Evolutionary conservation across 768 basidiomycete species (phyloP), one percentile per base, ranked within the genome.

Genomic region (Asterophora parasitica): DNA sequence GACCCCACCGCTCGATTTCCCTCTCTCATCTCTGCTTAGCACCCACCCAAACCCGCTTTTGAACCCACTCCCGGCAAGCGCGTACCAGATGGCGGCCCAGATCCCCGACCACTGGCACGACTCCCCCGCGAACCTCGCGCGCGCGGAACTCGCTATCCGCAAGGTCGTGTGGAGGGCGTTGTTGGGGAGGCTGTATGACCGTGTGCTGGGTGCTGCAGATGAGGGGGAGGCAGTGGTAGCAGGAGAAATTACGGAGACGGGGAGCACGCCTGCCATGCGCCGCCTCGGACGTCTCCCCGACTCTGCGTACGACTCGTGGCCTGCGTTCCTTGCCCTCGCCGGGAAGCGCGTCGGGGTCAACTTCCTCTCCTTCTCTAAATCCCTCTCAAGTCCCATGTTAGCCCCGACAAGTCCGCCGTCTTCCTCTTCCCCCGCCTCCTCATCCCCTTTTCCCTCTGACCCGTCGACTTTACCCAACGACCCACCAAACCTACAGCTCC

Each of bases 161-260:
- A 89, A 89, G 59, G 77, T 88, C 38, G 77, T 79, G 9, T 90
- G 83, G 76, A 74, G 88, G 9, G 86, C 85, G 0, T 66, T 88
- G 26, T 65, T 88, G 1, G 76, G 56, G 7, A 50, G 58, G 8
- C 26, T 56, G 46, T 46, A 53, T 47, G 37, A 30, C 17, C 12
- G 36, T 40, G 23, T 6, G 23, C 23, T 23, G 3, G 23, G 23
- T 3, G 23, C 23, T 23, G 23, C 23, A 3, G 23, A 23, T 23
- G 23, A 6, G 23, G 23, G 23, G 23, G n/a, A n/a, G n/a, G n/a
- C n/a, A n/a, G n/a, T n/a, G n/a, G n/a, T n/a, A n/a, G n/a, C 23
- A 23, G 38, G n/a, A 40, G 46, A 38, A 8, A 46, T 26, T 40
- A 47, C 16, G 16, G 63, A 69, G 5, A 66, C 67, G 1, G 76